Evolutionary conservation across 2,329 filamentous ascomycete genomes (phyloP).

Genomic region (Xylaria sp.): DNA sequence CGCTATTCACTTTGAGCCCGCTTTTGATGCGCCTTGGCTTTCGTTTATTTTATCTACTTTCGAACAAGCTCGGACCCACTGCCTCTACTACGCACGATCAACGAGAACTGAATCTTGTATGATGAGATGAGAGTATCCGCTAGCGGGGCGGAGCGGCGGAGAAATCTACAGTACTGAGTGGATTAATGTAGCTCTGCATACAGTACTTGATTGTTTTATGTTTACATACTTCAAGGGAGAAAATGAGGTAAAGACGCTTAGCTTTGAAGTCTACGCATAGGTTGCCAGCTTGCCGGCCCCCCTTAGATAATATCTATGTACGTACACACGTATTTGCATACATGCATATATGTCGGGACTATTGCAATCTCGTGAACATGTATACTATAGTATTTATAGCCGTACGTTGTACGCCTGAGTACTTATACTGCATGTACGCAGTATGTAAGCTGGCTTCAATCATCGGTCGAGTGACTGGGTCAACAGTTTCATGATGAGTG

Average conservation of each 20-base stretch:
- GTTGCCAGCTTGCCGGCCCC: neutral
- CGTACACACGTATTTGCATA: too few species aligned
- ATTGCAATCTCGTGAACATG: too few species aligned
- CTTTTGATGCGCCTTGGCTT: conserved; percentile 6
- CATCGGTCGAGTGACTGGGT: too few species aligned
- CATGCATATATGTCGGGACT: too few species aligned
- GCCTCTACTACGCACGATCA: too few species aligned
- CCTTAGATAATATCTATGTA: neutral
- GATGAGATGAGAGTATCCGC: neutral
- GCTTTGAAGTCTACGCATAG: neutral
- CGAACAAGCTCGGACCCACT: conserved; percentile 9
- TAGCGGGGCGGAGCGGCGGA: conserved; percentile 1
- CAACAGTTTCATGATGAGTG: too few species aligned
- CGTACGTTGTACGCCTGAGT: too few species aligned
- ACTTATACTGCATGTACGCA: too few species aligned
- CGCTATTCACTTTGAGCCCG: conserved; percentile 11
- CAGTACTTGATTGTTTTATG: neutral
- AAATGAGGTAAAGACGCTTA: neutral
- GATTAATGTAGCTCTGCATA: neutral
- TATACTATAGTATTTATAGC: too few species aligned
- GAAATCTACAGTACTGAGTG: neutral
- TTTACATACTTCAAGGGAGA: neutral
- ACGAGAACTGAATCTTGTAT: too few species aligned
- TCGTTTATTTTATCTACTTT: conserved; percentile 23
- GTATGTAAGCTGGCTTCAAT: too few species aligned